Conservation (phyloP, 208 protist species). For the Lotmaria passim region DNA sequence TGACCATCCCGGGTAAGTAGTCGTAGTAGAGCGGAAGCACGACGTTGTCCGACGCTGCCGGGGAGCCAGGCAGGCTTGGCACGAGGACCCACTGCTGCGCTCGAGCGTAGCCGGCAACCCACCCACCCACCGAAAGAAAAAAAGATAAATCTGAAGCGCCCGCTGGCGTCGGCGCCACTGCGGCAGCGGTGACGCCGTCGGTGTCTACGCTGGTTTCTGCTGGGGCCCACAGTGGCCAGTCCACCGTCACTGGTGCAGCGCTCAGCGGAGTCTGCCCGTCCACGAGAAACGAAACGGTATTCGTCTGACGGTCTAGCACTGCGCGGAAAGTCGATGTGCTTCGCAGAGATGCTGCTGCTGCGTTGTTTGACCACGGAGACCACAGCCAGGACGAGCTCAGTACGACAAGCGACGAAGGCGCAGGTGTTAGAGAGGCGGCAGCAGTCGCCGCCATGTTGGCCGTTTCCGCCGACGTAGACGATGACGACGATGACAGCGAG, state of each 20-base stretch:
- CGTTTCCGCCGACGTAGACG: not conserved
- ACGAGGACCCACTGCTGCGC: constrained; percentile 22
- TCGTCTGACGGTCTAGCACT: constrained; percentile 22
- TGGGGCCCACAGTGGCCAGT: constrained; percentile 25
- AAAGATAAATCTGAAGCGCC: not conserved
- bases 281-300: constrained; percentile 25
- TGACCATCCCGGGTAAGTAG: constrained; percentile 34
- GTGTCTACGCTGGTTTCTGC: not conserved
- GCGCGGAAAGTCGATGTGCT: constrained; percentile 19
- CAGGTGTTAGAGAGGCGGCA: not conserved
- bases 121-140: constrained; percentile 27
- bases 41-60: not conserved
- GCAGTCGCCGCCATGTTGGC: not conserved
- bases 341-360: not conserved
- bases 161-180: not conserved
- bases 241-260: constrained; percentile 13
- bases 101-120: constrained; percentile 15
- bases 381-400: constrained; percentile 23
- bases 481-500: not conserved
- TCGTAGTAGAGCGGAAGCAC: constrained; percentile 28
- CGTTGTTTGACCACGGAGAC: not conserved
- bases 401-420: constrained; percentile 24
- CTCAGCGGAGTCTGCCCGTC: constrained; percentile 3
- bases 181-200: not conserved
- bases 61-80: not conserved